Percentiles rank a stretch among this genome's conserved stretches.
Conservation (phyloP, 352 stramenopile species). For the Saprolegnia parasitica region DNA sequence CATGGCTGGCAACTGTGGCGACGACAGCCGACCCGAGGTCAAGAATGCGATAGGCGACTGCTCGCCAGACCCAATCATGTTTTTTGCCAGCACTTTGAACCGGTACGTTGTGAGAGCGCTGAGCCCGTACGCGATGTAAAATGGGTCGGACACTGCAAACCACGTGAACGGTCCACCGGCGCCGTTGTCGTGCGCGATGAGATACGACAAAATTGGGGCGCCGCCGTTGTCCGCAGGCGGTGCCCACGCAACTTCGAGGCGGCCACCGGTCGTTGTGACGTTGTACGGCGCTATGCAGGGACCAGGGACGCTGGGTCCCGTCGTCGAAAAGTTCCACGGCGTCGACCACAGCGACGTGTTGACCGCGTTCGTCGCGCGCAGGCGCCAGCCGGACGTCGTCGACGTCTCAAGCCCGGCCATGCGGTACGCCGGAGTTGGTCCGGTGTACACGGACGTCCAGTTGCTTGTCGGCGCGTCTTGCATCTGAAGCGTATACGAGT, state of each 20-base stretch:
- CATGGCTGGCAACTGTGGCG: constrained; percentile 35
- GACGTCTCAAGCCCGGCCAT: constrained; percentile 35
- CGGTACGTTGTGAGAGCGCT: constrained; percentile 37
- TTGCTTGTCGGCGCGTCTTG: constrained; percentile 9
- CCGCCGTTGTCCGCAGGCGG: constrained; percentile 43
- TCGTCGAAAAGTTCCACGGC: constrained; percentile 35
- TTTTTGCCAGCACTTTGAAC: constrained; percentile 42
- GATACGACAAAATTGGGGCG: constrained; percentile 35
- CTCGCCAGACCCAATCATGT: constrained; percentile 37
- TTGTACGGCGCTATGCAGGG: constrained; percentile 32
- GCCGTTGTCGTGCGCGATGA: constrained; percentile 33
- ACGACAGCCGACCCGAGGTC: constrained; percentile 34
- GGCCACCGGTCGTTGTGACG: constrained; percentile 38
- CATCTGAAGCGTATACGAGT: constrained; percentile 14
- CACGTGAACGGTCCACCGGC: constrained; percentile 34
- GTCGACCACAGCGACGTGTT: constrained; percentile 49
- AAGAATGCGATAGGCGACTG: constrained; percentile 38
- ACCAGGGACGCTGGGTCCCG: constrained; percentile 44
- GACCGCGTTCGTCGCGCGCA: constrained; percentile 42
- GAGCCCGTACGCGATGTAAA: constrained; percentile 45
- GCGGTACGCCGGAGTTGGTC: constrained; percentile 30
- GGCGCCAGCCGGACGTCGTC: constrained; percentile 40
- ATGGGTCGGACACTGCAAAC: neutral
- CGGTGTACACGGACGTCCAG: constrained; percentile 43
- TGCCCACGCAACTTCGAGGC: constrained; percentile 42